phyloP scores from a whole-genome alignment of 2,329 filamentous ascomycete species.

The Hymenoscyphus linearis region DNA sequence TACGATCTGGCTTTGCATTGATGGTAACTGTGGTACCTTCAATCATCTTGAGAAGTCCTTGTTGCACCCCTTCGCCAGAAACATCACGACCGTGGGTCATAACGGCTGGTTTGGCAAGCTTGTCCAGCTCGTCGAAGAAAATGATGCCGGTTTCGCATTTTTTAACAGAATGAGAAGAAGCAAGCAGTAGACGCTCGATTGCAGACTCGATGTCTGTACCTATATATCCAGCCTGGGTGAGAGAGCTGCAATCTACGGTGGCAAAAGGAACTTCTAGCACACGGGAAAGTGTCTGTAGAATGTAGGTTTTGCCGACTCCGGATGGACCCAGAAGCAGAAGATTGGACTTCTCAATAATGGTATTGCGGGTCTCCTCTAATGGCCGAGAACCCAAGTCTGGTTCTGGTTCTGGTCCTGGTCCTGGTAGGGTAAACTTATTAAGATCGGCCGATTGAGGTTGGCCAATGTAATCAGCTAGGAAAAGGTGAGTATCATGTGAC shows the following conservation, averaged over 20 bases:
- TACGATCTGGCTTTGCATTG: conserved; percentile 69
- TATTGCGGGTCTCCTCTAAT: conserved; percentile 16
- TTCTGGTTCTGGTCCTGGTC: conserved; percentile 9
- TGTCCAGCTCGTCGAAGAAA: conserved; percentile 95
- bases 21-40: conserved; percentile 93
- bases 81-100: conserved; percentile 78
- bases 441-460: conserved; percentile 35
- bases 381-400: conserved; percentile 22
- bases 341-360: conserved; percentile 84
- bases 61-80: conserved; percentile 92
- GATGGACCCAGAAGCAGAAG: conserved; percentile 86
- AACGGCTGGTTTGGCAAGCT: conserved; percentile 85
- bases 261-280: conserved; percentile 93
- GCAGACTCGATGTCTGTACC: conserved; percentile 97
- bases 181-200: conserved; percentile 82
- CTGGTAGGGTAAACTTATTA: conserved; percentile 13
- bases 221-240: conserved; percentile 96
- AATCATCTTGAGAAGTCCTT: conserved; percentile 90
- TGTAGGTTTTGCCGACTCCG: conserved; percentile 93
- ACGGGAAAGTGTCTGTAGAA: conserved; percentile 77
- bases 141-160: conserved; percentile 89
- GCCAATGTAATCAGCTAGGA: conserved; percentile 50
- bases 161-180: conserved; percentile 81
- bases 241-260: conserved; percentile 91
- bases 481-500: conserved; percentile 31